A percentile compares a stretch with the other conserved stretches of the same genome.
Conservation (phyloP, 148 eudicot genomes). For the Pouteria glomerata region DNA sequence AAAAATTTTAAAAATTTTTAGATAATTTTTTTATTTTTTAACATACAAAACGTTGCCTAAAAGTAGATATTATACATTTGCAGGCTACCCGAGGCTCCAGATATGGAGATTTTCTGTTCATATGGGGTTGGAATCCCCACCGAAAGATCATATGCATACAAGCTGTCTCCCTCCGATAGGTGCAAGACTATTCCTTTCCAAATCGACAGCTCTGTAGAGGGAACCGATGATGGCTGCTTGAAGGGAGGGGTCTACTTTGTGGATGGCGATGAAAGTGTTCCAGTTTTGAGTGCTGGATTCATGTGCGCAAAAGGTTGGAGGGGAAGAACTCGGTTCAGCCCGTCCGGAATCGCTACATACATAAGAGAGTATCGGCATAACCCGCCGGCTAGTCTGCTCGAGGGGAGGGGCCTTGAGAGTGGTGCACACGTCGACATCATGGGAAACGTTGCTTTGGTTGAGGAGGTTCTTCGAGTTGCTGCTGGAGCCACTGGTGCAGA, state of each 20-base stretch:
- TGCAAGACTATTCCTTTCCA: constrained; percentile 83
- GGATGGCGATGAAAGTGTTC: constrained; percentile 94
- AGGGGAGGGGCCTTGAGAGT: constrained; percentile 42
- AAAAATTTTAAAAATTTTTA: no score
- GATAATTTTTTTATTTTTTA: no score
- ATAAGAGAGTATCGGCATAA: constrained; percentile 40
- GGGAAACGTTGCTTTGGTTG: constrained; percentile 44
- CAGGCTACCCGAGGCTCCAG: constrained; percentile 97
- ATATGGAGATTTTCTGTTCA: constrained; percentile 79
- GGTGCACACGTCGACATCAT: constrained; percentile 45
- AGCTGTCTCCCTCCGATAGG: constrained; percentile 51
- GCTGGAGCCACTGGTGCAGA: constrained; percentile 37
- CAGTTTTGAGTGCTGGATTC: constrained; percentile 80
- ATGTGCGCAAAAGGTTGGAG: constrained; percentile 99
- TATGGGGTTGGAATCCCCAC: constrained; percentile 94
- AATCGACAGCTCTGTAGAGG: constrained; percentile 55
- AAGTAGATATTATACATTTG: constrained; percentile 3
- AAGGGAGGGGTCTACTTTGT: constrained; percentile 64
- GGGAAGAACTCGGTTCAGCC: constrained; percentile 81
- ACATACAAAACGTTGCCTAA: neutral
- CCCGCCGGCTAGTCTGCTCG: constrained; percentile 37
- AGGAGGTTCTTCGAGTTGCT: constrained; percentile 43
- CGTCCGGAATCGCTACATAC: constrained; percentile 67
- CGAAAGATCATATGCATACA: constrained; percentile 82
- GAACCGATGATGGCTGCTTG: constrained; percentile 40